These are phyloP conservation scores for Pseudogymnoascus sp. DNA, from an alignment of 2,329 filamentous ascomycete species.

Conservation along the genomic window DNA sequence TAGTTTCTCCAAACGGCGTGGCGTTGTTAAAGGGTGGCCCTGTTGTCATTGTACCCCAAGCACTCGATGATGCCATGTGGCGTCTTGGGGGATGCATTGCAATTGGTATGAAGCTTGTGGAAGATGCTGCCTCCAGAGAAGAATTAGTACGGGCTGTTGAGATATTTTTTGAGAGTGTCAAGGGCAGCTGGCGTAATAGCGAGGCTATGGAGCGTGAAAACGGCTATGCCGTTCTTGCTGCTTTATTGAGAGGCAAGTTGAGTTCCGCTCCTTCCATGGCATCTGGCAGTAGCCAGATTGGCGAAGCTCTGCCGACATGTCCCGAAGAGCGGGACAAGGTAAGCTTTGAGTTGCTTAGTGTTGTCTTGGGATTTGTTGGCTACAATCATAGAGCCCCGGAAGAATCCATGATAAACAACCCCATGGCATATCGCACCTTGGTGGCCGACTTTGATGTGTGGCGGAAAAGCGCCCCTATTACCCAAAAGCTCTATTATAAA, in stretches of 20 bases:
- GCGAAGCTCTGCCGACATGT: constrained; percentile 34
- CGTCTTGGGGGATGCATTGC: constrained; percentile 85
- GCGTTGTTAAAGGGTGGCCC: constrained; percentile 78
- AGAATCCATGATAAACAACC: constrained; percentile 91
- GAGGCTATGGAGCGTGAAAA: constrained; percentile 97
- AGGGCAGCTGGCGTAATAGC: constrained; percentile 92
- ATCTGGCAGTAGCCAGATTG: constrained; percentile 27
- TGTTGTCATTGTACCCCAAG: constrained; percentile 71
- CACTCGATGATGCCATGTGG: constrained; percentile 90
- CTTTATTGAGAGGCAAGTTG: constrained; percentile 77
- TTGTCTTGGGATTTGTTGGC: constrained; percentile 80
- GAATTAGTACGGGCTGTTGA: constrained; percentile 71
- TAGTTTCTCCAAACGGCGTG: constrained; percentile 74
- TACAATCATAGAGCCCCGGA: constrained; percentile 74
- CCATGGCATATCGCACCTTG: constrained; percentile 84
- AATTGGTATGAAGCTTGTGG: constrained; percentile 75
- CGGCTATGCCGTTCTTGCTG: constrained; percentile 81
- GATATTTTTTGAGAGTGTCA: constrained; percentile 77
- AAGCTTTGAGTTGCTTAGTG: constrained; percentile 59
- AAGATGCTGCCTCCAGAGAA: constrained; percentile 63
- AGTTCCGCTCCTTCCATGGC: constrained; percentile 33
- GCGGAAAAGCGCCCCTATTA: constrained; percentile 68
- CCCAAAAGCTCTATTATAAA: constrained; percentile 84
- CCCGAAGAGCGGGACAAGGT: constrained; percentile 48
- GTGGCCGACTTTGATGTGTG: constrained; percentile 91